Percentiles rank a stretch among this genome's conserved stretches.
Conservation (phyloP, 192 early-diverging fungal genomes). For the Coemansia erecta region DNA sequence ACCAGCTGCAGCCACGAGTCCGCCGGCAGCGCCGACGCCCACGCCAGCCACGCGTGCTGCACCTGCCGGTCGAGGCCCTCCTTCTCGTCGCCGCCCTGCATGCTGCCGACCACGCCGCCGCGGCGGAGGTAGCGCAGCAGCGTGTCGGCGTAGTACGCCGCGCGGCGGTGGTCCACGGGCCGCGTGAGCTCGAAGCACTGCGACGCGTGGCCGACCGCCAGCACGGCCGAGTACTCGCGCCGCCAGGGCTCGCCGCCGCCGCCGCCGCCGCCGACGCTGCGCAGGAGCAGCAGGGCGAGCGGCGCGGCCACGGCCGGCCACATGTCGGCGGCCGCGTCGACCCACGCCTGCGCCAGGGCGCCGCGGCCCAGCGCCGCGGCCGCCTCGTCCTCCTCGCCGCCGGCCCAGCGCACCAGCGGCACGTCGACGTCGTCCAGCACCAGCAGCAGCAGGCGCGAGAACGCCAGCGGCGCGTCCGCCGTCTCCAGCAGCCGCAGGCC, state of each 20-base stretch:
- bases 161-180: constrained; percentile 26
- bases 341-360: constrained; percentile 41
- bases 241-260: constrained; percentile 4
- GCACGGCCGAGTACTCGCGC: constrained; percentile 2
- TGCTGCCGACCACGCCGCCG: constrained; percentile 9
- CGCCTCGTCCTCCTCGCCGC: too few species aligned
- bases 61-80: neutral
- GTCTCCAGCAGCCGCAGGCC: constrained; percentile 12
- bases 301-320: constrained; percentile 33
- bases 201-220: constrained; percentile 19
- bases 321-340: constrained; percentile 19
- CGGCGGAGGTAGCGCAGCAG: constrained; percentile 29
- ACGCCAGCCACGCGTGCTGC: constrained; percentile 3
- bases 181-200: constrained; percentile 21
- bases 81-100: neutral
- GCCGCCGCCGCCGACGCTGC: constrained; percentile 11
- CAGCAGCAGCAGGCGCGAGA: constrained; percentile 53
- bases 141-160: constrained; percentile 25
- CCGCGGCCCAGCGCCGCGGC: too few species aligned
- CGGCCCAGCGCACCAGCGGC: too few species aligned
- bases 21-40: neutral
- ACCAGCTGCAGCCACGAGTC: constrained; percentile 31
- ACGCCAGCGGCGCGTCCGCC: constrained; percentile 55
- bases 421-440: neutral
- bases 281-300: constrained; percentile 35